Percentiles rank a stretch among this genome's conserved stretches.
Conservation (phyloP, 2,329 filamentous ascomycete genomes). For the Penicillium sp. region DNA sequence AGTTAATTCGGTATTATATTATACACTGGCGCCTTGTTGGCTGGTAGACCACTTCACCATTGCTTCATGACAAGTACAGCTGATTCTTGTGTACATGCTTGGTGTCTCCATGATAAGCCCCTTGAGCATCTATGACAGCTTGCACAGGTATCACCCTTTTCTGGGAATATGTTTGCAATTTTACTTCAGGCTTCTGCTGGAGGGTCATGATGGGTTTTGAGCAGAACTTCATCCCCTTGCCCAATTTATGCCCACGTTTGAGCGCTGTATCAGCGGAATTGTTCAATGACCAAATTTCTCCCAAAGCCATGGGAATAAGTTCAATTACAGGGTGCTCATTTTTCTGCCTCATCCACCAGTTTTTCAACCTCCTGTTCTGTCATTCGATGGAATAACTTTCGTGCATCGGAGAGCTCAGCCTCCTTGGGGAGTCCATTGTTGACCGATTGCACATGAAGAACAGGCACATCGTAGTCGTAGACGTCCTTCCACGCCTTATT, state of each 20-base stretch:
- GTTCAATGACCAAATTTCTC: too few relatives aligned
- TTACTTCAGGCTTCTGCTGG: background rate
- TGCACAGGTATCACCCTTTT: background rate
- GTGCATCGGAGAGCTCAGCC: conserved; percentile 58
- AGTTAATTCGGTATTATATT: too few relatives aligned
- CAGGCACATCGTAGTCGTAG: conserved; percentile 66
- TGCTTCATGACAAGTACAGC: too few relatives aligned
- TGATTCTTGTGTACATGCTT: too few relatives aligned
- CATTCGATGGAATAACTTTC: conserved; percentile 65
- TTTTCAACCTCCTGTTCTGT: conserved; percentile 57
- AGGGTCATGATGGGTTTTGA: background rate
- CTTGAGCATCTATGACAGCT: background rate
- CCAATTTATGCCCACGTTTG: background rate
- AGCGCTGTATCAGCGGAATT: background rate
- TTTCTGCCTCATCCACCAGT: conserved; percentile 53
- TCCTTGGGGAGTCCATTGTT: conserved; percentile 44
- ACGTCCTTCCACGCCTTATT: conserved; percentile 59
- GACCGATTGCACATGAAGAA: conserved; percentile 58
- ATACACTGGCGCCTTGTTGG: too few relatives aligned
- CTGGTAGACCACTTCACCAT: too few relatives aligned
- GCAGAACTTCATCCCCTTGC: background rate
- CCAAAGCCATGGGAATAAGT: background rate
- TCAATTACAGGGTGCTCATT: conserved; percentile 6
- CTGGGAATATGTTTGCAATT: background rate
- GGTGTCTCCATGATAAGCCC: background rate